Evolutionary conservation across 2,329 filamentous ascomycete species (phyloP).

Genomic region (Verticillium klebahnii): DNA sequence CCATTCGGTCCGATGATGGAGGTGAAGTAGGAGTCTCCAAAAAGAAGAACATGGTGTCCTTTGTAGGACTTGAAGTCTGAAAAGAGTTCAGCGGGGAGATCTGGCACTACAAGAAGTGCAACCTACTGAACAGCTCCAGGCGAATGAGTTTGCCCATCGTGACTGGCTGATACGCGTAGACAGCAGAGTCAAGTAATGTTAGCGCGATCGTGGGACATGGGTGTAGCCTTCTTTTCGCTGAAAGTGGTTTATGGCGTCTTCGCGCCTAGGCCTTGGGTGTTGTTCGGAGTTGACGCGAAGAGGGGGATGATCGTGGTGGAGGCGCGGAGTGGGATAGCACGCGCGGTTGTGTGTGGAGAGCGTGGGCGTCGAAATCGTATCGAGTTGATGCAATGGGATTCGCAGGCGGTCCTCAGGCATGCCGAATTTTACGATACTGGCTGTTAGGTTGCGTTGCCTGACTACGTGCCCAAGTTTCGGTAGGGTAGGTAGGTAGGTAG

Average conservation of each 20-base stretch:
- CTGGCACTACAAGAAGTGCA: neutral
- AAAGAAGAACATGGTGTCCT: conserved; percentile 88
- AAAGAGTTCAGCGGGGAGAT: conserved; percentile 1
- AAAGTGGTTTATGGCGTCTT: neutral
- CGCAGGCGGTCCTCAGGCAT: too few relatives aligned
- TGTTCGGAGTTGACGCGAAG: neutral
- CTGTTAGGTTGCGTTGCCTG: too few relatives aligned
- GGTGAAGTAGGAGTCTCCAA: conserved; percentile 97
- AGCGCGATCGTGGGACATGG: neutral
- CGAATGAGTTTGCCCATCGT: conserved; percentile 95
- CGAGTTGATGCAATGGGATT: too few relatives aligned
- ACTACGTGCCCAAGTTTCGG: too few relatives aligned
- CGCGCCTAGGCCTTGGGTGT: neutral
- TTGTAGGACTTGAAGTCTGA: conserved; percentile 99
- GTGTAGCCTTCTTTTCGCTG: neutral
- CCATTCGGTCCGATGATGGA: conserved; percentile 99
- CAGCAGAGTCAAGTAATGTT: neutral
- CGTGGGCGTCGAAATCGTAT: neutral
- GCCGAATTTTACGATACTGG: too few relatives aligned
- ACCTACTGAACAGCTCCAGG: conserved; percentile 85
- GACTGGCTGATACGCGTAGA: conserved; percentile 16
- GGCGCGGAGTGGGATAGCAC: neutral
- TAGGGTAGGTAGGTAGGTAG: too few relatives aligned
- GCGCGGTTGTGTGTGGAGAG: neutral
- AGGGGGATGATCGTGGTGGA: neutral